Evolutionary conservation across 1,284 basidiomycete species (phyloP), one percentile per base, ranked within the genome.

Genomic region (Ganoderma multipileum): DNA sequence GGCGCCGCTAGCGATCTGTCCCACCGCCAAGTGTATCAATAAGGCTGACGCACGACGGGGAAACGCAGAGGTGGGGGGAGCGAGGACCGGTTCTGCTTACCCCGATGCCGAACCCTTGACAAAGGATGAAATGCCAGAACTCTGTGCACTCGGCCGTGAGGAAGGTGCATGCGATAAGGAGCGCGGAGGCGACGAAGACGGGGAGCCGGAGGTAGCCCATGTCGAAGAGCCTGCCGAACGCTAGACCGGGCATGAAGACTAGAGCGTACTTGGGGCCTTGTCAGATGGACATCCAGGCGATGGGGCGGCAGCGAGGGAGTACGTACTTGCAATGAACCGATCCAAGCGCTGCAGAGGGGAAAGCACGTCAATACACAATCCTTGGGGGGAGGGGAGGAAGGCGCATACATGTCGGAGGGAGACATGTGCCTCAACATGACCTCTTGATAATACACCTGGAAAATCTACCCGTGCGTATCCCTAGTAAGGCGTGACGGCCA

Each of bases 311-410:
- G n/a, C n/a, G n/a, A n/a, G 26, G 26, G 8, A 14, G 4, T 12
- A 2, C 79, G 7, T 61, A 87, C 88, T 79, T 93, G 90, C 64
- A 91, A 80, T 0, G 91, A 91, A 1, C 91, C 91, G 68, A 93
- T 92, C 92, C 91, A 93, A 11, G 91, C 86, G 57, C 89, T 91
- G n/a, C n/a, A n/a, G n/a, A n/a, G n/a, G n/a, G n/a, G n/a, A n/a
- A n/a, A n/a, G n/a, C n/a, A n/a, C n/a, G n/a, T n/a, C n/a, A n/a
- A n/a, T n/a, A n/a, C n/a, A n/a, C n/a, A n/a, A n/a, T n/a, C n/a
- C n/a, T n/a, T n/a, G n/a, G n/a, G n/a, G n/a, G n/a, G n/a, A n/a
- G n/a, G n/a, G n/a, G n/a, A n/a, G n/a, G 38, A 16, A 63, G 47
- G 41, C 14, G 75, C 87, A 70, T 75, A 90, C 90, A 91, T 89